phyloP scores from a whole-genome alignment of 257 asterid species.

The Solanum etuberosum region DNA sequence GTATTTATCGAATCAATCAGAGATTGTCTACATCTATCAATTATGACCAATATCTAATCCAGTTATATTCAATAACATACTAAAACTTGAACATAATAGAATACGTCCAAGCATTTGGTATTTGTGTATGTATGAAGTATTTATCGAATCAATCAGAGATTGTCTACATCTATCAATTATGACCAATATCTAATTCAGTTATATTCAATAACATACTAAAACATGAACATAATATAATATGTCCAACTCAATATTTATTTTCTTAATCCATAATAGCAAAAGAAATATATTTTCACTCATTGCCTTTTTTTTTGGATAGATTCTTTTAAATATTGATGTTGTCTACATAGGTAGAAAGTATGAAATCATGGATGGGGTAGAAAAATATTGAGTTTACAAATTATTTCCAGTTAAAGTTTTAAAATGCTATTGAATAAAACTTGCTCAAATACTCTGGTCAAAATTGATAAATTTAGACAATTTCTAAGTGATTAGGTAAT shows the following conservation, averaged over 20 bases:
- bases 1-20: not conserved
- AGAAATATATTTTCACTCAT: not conserved
- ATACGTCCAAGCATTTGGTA: not conserved
- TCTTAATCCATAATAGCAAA: not conserved
- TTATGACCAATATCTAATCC: not conserved
- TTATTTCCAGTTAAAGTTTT: not conserved
- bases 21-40: not conserved
- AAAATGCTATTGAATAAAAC: not conserved
- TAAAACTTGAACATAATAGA: not conserved
- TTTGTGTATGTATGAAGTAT: not conserved
- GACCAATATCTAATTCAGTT: not conserved
- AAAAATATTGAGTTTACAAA: too few species aligned
- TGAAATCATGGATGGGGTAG: not conserved
- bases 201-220: not conserved
- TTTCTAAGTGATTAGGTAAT: not conserved
- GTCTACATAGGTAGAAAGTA: not conserved
- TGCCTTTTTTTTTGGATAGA: not conserved
- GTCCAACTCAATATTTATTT: not conserved
- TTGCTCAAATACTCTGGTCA: not conserved
- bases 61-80: not conserved
- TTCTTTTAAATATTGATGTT: too few species aligned
- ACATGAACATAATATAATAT: not conserved
- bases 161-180: not conserved
- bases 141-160: not conserved
- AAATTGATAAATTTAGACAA: not conserved